Percentiles rank a stretch among this genome's conserved stretches.
These are phyloP conservation scores for Xylona heveae DNA, from an alignment of 495 filamentous ascomycete species.

Conservation along the genomic window DNA sequence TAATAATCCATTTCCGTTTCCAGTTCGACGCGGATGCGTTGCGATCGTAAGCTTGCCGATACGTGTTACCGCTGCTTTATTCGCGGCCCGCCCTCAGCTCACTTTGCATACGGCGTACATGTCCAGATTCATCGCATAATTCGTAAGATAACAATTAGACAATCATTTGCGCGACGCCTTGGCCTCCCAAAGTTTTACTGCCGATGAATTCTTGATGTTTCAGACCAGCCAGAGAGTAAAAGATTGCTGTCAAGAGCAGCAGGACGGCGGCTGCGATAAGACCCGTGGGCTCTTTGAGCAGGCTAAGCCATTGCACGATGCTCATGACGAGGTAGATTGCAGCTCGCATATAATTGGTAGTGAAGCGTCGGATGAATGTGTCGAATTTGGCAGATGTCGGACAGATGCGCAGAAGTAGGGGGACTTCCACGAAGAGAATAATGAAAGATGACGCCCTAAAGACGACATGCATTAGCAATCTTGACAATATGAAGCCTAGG, in stretches of 20 bases:
- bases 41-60: no score
- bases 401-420: conserved; percentile 91
- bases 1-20: no score
- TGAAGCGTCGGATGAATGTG: conserved; percentile 71
- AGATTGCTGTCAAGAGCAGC: conserved; percentile 51
- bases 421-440: conserved; percentile 92
- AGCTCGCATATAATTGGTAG: conserved; percentile 95
- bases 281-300: conserved; percentile 32
- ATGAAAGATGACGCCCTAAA: conserved; percentile 55
- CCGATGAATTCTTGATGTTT: conserved; percentile 89
- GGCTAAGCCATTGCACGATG: conserved; percentile 61
- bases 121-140: not conserved
- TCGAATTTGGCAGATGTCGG: conserved; percentile 85
- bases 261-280: conserved; percentile 76
- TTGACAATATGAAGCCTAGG: not conserved
- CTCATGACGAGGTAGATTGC: conserved; percentile 69
- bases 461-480: not conserved
- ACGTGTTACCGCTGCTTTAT: no score
- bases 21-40: no score
- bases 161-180: conserved; percentile 96
- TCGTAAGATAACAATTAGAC: conserved; percentile 32
- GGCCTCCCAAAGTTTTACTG: conserved; percentile 91
- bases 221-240: conserved; percentile 67
- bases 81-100: no score
- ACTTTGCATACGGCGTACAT: no score